Percentiles rank a stretch among this genome's conserved stretches.
Conservation (phyloP, 805 yeast genomes). For the Clavispora carvajalis region DNA sequence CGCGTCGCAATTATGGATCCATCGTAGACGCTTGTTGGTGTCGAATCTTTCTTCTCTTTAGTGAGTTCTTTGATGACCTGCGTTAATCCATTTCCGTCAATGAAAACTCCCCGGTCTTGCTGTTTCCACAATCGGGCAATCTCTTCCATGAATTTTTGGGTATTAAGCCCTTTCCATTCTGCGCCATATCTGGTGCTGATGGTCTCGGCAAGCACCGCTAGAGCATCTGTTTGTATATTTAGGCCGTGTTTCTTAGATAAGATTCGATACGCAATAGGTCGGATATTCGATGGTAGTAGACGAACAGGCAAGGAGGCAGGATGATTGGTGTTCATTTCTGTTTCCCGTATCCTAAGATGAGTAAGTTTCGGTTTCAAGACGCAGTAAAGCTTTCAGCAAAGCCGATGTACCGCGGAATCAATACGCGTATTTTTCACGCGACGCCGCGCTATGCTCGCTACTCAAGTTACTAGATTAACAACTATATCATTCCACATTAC, state of each 20-base stretch:
- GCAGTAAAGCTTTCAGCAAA: too few relatives aligned
- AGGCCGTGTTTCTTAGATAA: constrained; percentile 90
- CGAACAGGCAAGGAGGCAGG: constrained; percentile 57
- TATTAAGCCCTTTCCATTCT: constrained; percentile 72
- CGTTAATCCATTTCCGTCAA: constrained; percentile 68
- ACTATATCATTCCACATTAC: too few relatives aligned
- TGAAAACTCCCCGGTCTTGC: constrained; percentile 80
- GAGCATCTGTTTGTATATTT: constrained; percentile 81
- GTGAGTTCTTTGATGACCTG: constrained; percentile 57
- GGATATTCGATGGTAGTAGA: constrained; percentile 72
- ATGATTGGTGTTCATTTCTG: constrained; percentile 7
- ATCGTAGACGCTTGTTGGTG: neutral
- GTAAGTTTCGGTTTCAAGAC: too few relatives aligned
- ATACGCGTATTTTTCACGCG: constrained; percentile 1
- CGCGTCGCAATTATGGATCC: constrained; percentile 10
- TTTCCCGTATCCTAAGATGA: neutral
- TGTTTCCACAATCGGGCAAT: constrained; percentile 82
- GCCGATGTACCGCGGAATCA: too few relatives aligned
- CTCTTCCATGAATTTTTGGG: constrained; percentile 66
- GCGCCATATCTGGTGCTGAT: constrained; percentile 75
- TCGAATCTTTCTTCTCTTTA: constrained; percentile 11
- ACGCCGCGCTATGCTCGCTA: neutral
- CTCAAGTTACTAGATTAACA: neutral
- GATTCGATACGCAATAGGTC: constrained; percentile 89
- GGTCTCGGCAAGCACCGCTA: constrained; percentile 64